Percentiles rank a stretch among this genome's conserved stretches.
These are phyloP conservation scores for Coemansia sp. DNA, from an alignment of 192 early-diverging fungal genomes.

Conservation along the genomic window DNA sequence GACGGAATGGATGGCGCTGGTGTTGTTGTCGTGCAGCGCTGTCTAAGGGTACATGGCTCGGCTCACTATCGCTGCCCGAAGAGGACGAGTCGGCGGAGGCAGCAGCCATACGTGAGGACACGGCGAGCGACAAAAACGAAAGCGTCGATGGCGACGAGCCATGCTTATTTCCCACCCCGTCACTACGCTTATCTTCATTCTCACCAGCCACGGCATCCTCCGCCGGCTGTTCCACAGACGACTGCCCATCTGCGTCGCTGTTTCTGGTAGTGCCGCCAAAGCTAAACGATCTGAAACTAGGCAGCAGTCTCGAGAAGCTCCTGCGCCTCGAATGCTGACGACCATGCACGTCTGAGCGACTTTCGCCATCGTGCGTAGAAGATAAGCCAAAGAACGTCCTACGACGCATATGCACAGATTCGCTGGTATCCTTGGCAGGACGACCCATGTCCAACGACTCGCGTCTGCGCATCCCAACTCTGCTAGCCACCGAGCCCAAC, in stretches of 20 bases:
- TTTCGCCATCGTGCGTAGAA: background rate
- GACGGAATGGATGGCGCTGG: no score
- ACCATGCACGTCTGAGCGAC: no score
- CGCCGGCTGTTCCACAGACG: no score
- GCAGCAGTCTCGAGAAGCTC: constrained; percentile 1
- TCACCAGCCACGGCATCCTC: no score
- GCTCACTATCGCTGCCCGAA: background rate
- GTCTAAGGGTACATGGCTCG: background rate
- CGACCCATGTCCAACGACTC: background rate
- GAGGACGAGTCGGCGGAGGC: constrained; percentile 14
- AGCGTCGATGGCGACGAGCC: background rate
- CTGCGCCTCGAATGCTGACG: background rate
- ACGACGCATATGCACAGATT: background rate
- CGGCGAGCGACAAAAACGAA: background rate
- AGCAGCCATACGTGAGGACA: constrained; percentile 17
- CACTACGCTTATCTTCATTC: no score
- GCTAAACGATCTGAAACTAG: background rate
- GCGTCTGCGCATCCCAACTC: background rate
- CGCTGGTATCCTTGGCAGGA: background rate
- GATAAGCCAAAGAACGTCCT: background rate
- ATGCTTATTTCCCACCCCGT: no score
- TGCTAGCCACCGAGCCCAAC: constrained; percentile 6
- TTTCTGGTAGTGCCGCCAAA: background rate
- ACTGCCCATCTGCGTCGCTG: background rate
- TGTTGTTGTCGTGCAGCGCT: no score